These are phyloP conservation scores for Apiotrichum gracile DNA, from an alignment of 1,284 basidiomycete species.

Conservation along the genomic window DNA sequence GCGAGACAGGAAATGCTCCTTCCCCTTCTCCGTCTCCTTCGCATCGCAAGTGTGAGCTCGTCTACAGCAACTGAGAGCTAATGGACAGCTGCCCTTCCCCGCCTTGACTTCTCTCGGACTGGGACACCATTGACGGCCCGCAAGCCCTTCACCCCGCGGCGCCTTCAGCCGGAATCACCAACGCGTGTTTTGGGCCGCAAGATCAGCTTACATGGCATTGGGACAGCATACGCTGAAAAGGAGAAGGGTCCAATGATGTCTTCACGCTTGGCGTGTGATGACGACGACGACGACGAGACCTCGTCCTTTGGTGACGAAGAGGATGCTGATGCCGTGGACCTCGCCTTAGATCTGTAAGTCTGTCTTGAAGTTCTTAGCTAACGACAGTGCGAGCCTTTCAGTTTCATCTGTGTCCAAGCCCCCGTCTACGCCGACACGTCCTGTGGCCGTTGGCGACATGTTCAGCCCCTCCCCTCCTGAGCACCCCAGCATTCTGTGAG, in stretches of 20 bases:
- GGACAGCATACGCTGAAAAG: background rate
- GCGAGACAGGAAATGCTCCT: background rate
- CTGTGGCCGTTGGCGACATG: too few species aligned
- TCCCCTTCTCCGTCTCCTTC: background rate
- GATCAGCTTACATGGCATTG: constrained; percentile 10
- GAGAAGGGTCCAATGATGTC: background rate
- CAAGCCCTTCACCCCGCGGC: constrained; percentile 7
- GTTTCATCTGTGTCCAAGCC: background rate
- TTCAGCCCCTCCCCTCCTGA: too few species aligned
- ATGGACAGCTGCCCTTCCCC: background rate
- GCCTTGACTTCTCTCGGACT: constrained; percentile 8
- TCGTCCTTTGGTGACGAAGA: background rate
- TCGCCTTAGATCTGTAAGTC: constrained; percentile 6
- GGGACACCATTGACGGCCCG: constrained; percentile 5
- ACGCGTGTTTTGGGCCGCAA: background rate
- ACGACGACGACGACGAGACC: background rate
- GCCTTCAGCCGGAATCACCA: background rate
- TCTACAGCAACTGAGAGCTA: background rate
- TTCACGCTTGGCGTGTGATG: background rate
- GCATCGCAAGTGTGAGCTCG: background rate
- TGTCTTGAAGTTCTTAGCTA: background rate
- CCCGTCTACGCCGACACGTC: background rate
- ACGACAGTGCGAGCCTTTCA: background rate
- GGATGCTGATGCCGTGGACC: background rate
- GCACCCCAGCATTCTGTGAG: too few species aligned